Evolutionary conservation across 2,329 filamentous ascomycete genomes (phyloP), one percentile per base, ranked within the genome.

Genomic region (Amauroascus niger): DNA sequence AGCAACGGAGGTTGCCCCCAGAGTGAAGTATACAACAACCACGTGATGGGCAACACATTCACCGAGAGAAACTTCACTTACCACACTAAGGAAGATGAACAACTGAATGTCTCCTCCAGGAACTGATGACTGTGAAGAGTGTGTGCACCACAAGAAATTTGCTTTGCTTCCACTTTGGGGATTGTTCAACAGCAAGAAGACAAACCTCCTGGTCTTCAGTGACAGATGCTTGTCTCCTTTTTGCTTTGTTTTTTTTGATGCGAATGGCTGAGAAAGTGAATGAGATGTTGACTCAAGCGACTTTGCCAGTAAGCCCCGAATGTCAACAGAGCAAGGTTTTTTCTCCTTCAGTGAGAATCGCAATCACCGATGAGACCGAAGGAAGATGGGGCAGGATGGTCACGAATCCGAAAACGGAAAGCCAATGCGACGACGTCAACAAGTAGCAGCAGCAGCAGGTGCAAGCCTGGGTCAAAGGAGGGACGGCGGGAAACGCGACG

Each of bases 21-120:
- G 11, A 37, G 41, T 14, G 37, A 50, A 8, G 14, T 20, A 8
- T 26, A 28, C 35, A 14, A 39, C 41, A 35, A 50, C 24, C 41
- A 41, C 16, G n/a, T 40, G 13, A 49, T 20, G 11, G 39, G 14
- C 30, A 49, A 40, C 46, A 49, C 46, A n/a, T 39, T 49, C 20
- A 32, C 20, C 13, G n/a, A n/a, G n/a, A 20, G 14, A 16, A n/a
- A 20, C 16, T 28, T 52, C 40, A 52, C 50, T 52, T 45, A 52
- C 50, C 40, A 46, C 30, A 39, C 26, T 37, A n/a, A 49, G 81
- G 86, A 88, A 95, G 89, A 95, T 87, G 77, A 88, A 95, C 89
- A 95, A 95, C 71, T 84, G 73, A 95, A 95, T 95, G 89, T 89
- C 86, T 95, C 89, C 87, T 88, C 88, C 57, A 76, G 77, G 22